Evolutionary conservation across 495 filamentous ascomycete species (phyloP), one percentile per base, ranked within the genome.

Genomic region (Trypethelium eluteriae): DNA sequence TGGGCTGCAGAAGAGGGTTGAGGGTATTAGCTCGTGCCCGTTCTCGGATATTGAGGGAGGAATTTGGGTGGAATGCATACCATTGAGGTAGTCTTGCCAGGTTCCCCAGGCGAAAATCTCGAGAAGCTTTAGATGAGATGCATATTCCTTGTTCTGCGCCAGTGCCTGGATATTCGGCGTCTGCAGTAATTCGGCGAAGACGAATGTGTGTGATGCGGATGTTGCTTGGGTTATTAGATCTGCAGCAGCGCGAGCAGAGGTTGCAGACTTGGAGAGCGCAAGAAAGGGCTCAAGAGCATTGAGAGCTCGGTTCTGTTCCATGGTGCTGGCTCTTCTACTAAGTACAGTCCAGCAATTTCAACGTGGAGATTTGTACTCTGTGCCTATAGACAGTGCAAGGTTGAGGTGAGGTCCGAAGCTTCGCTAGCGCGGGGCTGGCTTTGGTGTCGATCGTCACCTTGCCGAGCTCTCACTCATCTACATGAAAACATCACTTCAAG

Each of bases 71-170:
- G 59, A 35, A 12, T 11, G 59, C 67, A 18, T 73, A 89, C 88
- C 74, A 75, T 85, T 81, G 6, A 14, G 6, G 79, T 95, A 96
- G 63, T 87, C 82, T 39, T 82, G 76, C 82, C 89, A 96, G 71
- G 91, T 96, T 63, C 94, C 95, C 83, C 93, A 92, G 62, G 91
- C 87, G 79, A 97, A 99, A 66, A 97, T 90, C 78, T 94, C 83
- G 50, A 98, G 88, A 2, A 96, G 83, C 6, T 82, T 85, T 32
- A 93, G 81, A 76, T 90, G 85, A 10, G 71, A 68, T 18, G 78
- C 73, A 66, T 82, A 81, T 65, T 89, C 84, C 36, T 77, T 68
- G 6, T 80, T 80, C 18, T 75, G 74, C 38, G 82, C 77, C 25
- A 98, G 85, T 2, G 85, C 80, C 74, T 95, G 90, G 70, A 98